Evolutionary conservation across 1,139 yeast genomes (phyloP).

Genomic region (Taphrina confusa): DNA sequence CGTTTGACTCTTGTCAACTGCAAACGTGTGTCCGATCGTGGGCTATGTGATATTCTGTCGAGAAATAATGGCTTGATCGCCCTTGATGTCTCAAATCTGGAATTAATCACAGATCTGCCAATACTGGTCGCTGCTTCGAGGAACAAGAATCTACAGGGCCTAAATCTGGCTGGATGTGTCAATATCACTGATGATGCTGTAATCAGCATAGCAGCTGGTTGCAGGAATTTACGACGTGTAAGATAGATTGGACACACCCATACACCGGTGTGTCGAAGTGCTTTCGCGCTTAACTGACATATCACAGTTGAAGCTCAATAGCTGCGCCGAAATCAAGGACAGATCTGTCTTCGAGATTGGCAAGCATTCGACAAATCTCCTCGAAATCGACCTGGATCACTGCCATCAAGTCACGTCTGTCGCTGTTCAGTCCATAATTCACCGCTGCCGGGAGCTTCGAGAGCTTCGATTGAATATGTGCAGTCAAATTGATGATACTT

Average conservation of each 20-base stretch:
- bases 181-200: conserved; percentile 68
- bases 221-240: conserved; percentile 71
- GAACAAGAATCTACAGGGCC: conserved; percentile 80
- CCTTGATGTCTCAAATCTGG: conserved; percentile 87
- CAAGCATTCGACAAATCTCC: conserved; percentile 70
- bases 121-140: conserved; percentile 67
- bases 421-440: conserved; percentile 62
- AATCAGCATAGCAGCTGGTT: conserved; percentile 58
- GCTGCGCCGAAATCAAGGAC: conserved; percentile 68
- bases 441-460: conserved; percentile 66
- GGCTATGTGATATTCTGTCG: conserved; percentile 62
- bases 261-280: not conserved
- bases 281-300: not conserved
- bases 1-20: conserved; percentile 84
- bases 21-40: conserved; percentile 60
- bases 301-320: conserved; percentile 63
- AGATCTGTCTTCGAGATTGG: conserved; percentile 65
- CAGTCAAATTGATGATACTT: conserved; percentile 24
- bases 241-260: not conserved
- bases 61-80: conserved; percentile 75
- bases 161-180: conserved; percentile 84
- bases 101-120: conserved; percentile 65
- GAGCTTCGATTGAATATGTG: conserved; percentile 64
- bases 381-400: conserved; percentile 85
- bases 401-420: conserved; percentile 73